Base-by-base conservation (phyloP, 1,284 basidiomycete species). In the Termitomyces sp. region DNA sequence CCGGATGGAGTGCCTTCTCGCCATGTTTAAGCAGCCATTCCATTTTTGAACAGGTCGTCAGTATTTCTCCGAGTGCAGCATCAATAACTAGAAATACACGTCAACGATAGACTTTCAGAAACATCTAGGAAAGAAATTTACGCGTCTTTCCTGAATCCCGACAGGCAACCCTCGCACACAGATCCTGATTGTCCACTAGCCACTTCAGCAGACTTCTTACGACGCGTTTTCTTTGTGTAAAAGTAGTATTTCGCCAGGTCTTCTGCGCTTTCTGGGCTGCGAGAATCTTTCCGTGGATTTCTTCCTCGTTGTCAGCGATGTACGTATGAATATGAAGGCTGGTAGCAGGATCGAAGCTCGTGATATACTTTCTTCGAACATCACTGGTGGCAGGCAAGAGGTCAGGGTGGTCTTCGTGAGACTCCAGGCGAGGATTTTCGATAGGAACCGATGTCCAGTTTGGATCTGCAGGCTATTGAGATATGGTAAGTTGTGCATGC, bases 111-210 rank as follows among this genome's bases (percentile, higher is more conserved):
- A 33, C 7, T 5, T 4, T 42, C 24, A 40, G 30, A n/a, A 41
- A 28, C 4, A 17, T 36, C 5, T 15, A 5, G 12, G 24, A 45
- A 17, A 28, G 3, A 17, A 38, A 81, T 89, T 68, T 64, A 94
- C 94, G 77, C 33, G 96, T 98, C 77, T 98, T 99, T 55, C 96
- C 96, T 0, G 94, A 94, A 70, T 99, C 96, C 36, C 95, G 79
- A 65, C 91, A 93, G 34, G 93, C 93, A n/a, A 97, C 90, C 45
- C 86, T 79, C 6, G 92, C 92, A 63, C 94, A 92, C 19, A 74
- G 73, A 56, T 95, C 89, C 72, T 94, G 85, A 63, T 96, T 92
- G 61, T 88, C 83, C 28, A 96, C 83, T 12, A 96, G 77, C 95
- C 96, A 99, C 59, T 88, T 88, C 62, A 92, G 80, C 62, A 99